Percentiles rank a stretch among this genome's conserved stretches.
These are phyloP conservation scores for Volvox carteri DNA, from an alignment of 163 green algal species.

Conservation along the genomic window DNA sequence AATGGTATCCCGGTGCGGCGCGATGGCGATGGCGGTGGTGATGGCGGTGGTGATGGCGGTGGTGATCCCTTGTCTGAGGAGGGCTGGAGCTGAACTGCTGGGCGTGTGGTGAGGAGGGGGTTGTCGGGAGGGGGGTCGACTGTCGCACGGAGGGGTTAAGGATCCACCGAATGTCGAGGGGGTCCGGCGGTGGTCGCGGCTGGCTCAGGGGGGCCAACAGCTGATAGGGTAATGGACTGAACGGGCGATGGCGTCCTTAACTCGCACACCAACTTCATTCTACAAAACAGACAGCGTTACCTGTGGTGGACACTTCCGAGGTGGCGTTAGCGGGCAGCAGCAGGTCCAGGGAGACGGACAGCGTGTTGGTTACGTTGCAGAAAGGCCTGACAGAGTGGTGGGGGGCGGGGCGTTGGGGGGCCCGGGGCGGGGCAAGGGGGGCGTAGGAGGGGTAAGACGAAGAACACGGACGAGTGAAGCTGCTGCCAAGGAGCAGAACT, in stretches of 20 bases:
- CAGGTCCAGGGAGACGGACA: constrained; percentile 14
- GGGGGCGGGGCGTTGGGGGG: not conserved
- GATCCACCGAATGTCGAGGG: too few relatives aligned
- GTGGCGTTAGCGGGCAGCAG: constrained; percentile 19
- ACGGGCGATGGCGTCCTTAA: not conserved
- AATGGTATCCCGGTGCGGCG: not conserved
- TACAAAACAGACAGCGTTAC: not conserved
- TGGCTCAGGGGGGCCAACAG: too few relatives aligned
- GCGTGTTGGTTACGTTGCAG: constrained; percentile 32
- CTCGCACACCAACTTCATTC: not conserved
- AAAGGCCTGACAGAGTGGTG: constrained; percentile 20
- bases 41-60: not conserved
- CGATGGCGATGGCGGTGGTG: not conserved
- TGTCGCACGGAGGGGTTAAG: too few relatives aligned
- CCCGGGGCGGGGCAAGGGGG: not conserved
- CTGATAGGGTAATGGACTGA: not conserved
- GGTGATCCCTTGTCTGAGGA: too few relatives aligned
- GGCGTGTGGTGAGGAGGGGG: not conserved
- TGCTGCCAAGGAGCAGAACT: not conserved
- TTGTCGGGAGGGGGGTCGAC: too few relatives aligned
- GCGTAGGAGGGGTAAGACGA: not conserved
- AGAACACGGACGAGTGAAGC: not conserved
- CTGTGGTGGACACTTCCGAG: not conserved
- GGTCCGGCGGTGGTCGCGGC: too few relatives aligned
- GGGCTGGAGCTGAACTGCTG: not conserved